Evolutionary conservation across 129 eudicot genomes (phyloP).

Genomic region (Calendula officinalis): DNA sequence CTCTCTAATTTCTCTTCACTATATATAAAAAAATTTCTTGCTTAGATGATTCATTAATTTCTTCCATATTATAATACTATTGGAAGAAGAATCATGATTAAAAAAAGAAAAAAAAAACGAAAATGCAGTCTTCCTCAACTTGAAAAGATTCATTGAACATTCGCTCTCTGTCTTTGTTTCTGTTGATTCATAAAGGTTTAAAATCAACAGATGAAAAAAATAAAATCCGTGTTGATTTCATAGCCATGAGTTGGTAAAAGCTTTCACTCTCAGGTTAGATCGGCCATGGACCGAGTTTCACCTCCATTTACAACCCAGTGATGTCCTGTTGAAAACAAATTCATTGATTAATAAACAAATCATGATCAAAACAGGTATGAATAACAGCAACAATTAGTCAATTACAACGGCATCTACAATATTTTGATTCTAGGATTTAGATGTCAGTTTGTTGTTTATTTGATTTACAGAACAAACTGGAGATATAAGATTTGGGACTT

Average conservation of each 20-base stretch:
- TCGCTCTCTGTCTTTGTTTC: conserved; percentile 36
- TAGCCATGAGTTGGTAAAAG: not conserved
- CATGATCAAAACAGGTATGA: not conserved
- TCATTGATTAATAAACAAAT: not conserved
- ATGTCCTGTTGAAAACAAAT: conserved; percentile 42
- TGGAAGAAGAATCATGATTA: not conserved
- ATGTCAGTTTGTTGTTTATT: no score
- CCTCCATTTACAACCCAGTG: conserved; percentile 68
- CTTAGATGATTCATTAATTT: conserved; percentile 5
- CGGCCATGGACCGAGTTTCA: conserved; percentile 42
- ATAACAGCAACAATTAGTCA: conserved; percentile 46
- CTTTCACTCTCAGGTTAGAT: conserved; percentile 32
- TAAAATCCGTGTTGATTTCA: conserved; percentile 16
- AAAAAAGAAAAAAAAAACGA: not conserved
- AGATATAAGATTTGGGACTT: conserved; percentile 21
- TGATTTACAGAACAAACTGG: no score
- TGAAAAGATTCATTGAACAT: conserved; percentile 40
- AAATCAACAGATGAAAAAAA: conserved; percentile 40
- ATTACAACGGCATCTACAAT: conserved; percentile 50
- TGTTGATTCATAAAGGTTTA: conserved; percentile 32
- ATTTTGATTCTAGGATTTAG: no score
- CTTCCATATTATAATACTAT: conserved; percentile 2
- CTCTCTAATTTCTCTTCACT: conserved; percentile 23
- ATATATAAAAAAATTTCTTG: conserved; percentile 15
- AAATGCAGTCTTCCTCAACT: conserved; percentile 18